Percentiles rank a stretch among this genome's conserved stretches.
Conservation (phyloP, 441 rosid genomes). For the Adansonia rubrostipa region DNA sequence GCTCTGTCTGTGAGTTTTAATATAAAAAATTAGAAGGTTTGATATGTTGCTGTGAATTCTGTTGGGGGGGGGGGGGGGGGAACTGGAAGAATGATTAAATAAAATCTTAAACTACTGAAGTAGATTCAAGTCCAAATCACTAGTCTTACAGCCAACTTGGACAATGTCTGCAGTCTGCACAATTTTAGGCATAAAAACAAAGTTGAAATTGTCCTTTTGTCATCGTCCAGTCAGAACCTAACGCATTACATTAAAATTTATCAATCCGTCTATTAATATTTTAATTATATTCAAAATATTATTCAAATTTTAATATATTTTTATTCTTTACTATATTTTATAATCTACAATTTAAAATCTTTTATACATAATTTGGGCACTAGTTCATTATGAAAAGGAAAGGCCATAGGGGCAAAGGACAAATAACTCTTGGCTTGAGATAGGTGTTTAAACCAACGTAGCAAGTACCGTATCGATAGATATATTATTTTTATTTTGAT, state of each 20-base stretch:
- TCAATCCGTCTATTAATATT: no score
- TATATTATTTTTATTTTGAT: no score
- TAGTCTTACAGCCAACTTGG: neutral
- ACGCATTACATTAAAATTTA: neutral
- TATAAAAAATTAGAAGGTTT: no score
- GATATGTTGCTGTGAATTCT: neutral
- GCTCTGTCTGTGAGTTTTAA: no score
- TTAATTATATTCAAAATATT: no score
- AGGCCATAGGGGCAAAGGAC: neutral
- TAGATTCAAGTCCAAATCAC: neutral
- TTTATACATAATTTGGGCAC: neutral
- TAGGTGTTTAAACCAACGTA: neutral
- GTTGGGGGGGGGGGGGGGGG: neutral
- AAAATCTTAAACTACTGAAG: neutral
- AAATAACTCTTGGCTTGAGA: neutral
- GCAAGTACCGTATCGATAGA: no score
- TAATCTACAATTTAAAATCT: no score
- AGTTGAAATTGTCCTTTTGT: neutral
- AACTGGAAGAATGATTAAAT: neutral
- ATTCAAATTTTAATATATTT: no score
- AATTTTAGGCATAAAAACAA: neutral
- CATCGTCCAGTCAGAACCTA: neutral
- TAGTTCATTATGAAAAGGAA: neutral
- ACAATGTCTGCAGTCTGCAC: neutral
- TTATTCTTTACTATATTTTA: no score